Percentiles rank a stretch among this genome's conserved stretches.
These are phyloP conservation scores for Vanrija sp. DNA, from an alignment of 1,284 basidiomycete genomes.

Conservation along the genomic window DNA sequence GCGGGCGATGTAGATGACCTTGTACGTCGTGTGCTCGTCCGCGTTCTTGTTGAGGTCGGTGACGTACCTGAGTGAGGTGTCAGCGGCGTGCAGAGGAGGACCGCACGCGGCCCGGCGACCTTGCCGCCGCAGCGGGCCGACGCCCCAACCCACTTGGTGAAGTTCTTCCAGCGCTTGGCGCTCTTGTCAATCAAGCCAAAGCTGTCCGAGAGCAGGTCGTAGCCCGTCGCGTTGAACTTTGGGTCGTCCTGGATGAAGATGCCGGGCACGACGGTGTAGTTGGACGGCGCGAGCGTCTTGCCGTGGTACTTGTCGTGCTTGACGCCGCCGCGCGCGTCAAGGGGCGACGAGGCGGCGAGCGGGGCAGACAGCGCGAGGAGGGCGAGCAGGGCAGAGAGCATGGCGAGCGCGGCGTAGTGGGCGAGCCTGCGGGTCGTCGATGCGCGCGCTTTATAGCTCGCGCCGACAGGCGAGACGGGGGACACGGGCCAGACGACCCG, in stretches of 20 bases:
- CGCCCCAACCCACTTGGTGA: conserved; percentile 2
- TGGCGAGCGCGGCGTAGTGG: too few relatives aligned
- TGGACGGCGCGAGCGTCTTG: conserved; percentile 7
- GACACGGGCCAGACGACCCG: too few relatives aligned
- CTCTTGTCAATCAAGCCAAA: conserved; percentile 36
- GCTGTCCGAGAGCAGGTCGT: conserved; percentile 20
- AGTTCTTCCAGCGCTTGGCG: conserved; percentile 13
- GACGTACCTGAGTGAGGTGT: conserved; percentile 14
- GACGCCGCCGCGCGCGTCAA: too few relatives aligned
- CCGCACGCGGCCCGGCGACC: too few relatives aligned
- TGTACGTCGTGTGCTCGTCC: conserved; percentile 28
- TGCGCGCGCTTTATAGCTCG: too few relatives aligned
- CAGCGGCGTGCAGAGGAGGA: too few relatives aligned
- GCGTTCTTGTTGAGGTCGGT: conserved; percentile 21
- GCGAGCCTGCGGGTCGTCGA: too few relatives aligned
- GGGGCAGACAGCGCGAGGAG: too few relatives aligned
- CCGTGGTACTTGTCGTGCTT: background rate
- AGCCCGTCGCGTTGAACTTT: conserved; percentile 14
- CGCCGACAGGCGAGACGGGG: too few relatives aligned
- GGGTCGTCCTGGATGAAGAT: conserved; percentile 9
- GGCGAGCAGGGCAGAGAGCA: too few relatives aligned
- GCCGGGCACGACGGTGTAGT: conserved; percentile 22
- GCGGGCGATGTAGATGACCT: conserved; percentile 38
- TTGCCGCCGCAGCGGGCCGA: too few relatives aligned
- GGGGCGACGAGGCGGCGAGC: too few relatives aligned